phyloP scores from a whole-genome alignment of 768 basidiomycete genomes.

The Imleria badia region DNA sequence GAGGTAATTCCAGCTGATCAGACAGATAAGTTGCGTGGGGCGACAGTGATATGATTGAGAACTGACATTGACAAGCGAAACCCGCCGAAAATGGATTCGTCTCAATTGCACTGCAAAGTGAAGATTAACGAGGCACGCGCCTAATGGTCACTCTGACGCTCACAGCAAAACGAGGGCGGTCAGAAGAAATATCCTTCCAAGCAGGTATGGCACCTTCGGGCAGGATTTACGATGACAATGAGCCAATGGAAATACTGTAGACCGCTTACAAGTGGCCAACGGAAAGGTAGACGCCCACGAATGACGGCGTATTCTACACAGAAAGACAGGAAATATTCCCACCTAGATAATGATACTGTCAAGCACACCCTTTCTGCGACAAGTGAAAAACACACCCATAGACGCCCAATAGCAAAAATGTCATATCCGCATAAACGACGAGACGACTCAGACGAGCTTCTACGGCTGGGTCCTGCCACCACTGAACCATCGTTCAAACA shows the following conservation, averaged over 20 bases:
- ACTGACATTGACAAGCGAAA: slow-evolving; percentile 21
- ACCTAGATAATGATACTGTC: slow-evolving; percentile 9
- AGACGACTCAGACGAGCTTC: not conserved
- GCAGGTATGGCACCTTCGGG: slow-evolving; percentile 24
- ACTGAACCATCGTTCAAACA: slow-evolving; percentile 12
- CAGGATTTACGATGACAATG: not conserved
- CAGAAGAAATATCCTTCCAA: slow-evolving; percentile 20
- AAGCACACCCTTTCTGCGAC: not conserved
- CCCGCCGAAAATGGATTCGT: not conserved
- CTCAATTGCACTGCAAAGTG: slow-evolving; percentile 3
- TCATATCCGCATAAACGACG: not conserved
- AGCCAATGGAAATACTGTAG: not conserved
- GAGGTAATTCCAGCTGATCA: not conserved
- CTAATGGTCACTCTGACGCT: not conserved
- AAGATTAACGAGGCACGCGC: not conserved
- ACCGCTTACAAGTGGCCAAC: slow-evolving; percentile 24
- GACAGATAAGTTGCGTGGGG: not conserved
- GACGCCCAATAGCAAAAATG: slow-evolving; percentile 17
- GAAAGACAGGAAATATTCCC: slow-evolving; percentile 23
- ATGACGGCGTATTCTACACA: slow-evolving; percentile 24
- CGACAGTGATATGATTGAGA: not conserved
- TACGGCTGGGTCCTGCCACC: slow-evolving; percentile 16
- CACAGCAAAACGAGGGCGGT: slow-evolving; percentile 17
- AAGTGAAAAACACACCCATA: slow-evolving; percentile 12
- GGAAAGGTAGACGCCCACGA: slow-evolving; percentile 19